Percentiles rank a stretch among this genome's conserved stretches.
Conservation (phyloP, 2,329 filamentous ascomycete genomes). For the Fusarium miscanthi region DNA sequence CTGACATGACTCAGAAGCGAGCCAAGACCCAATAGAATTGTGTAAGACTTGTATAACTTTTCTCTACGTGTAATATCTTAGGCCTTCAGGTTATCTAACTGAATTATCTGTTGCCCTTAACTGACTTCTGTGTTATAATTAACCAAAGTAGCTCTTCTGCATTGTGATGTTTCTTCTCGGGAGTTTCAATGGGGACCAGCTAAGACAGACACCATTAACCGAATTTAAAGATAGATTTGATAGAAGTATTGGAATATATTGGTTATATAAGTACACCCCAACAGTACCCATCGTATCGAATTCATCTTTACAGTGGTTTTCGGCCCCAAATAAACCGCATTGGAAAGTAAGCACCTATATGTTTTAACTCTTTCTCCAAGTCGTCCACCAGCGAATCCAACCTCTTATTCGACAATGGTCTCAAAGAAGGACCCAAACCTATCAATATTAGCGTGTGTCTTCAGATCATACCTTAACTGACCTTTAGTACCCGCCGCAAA, state of each 20-base stretch:
- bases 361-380: background rate
- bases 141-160: too few relatives aligned
- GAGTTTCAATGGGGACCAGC: too few relatives aligned
- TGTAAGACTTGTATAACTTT: accelerated
- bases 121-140: too few relatives aligned
- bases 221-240: too few relatives aligned
- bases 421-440: background rate
- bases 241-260: too few relatives aligned
- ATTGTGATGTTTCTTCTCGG: too few relatives aligned
- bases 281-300: too few relatives aligned
- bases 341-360: background rate
- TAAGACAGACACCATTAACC: too few relatives aligned
- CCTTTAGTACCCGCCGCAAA: conserved; percentile 10
- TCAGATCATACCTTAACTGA: background rate
- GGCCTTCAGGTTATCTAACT: accelerated
- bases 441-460: background rate
- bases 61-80: background rate
- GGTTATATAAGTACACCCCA: too few relatives aligned
- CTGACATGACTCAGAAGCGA: background rate
- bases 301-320: background rate
- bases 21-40: background rate
- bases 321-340: conserved; percentile 16
- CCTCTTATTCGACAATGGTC: background rate
- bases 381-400: background rate
- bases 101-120: too few relatives aligned